Evolutionary conservation across 108 stramenopile species (phyloP), one percentile per base, ranked within the genome.

Genomic region (Mediolabrus comicus): DNA sequence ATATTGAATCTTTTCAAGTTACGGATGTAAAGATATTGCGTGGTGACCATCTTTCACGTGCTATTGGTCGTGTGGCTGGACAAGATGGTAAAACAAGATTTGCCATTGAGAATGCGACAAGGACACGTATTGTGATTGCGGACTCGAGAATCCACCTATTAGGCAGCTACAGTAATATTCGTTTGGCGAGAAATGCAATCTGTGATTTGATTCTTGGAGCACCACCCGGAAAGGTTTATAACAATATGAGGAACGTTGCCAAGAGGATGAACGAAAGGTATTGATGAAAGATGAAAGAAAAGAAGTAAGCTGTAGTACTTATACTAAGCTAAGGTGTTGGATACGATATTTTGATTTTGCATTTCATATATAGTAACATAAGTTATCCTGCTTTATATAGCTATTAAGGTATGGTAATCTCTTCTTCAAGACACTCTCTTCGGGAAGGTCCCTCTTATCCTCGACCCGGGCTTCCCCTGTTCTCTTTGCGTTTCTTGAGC

Each of bases 211-310:
- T 99, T 77, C 62, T 99, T 39, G 99, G 99, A 43, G 98, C 99
- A 19, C 98, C 98, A 12, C 99, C 99, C n/a, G 99, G 99, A 30
- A 99, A 98, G 79, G 98, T 99, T 13, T 99, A 99, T 78, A 99
- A 99, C 78, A 98, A 96, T 59, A 98, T 99, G 98, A 86, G 98
- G 30, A 97, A 96, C 74, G 98, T 98, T 11, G 96, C 97, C 5
- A 94, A 93, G 71, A 84, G 99, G 34, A 95, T 99, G 96, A 96
- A 81, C 68, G 97, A 98, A 74, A 90, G 98, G 55, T 98, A 97
- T 69, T 98, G 82, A 59, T 33, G 1, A 16, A 2, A 16, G n/a
- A n/a, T n/a, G n/a, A n/a, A n/a, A n/a, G n/a, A n/a, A n/a, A n/a
- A n/a, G n/a, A n/a, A n/a, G n/a, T n/a, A n/a, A n/a, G n/a, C n/a